Percentiles rank a stretch among this genome's conserved stretches.
Evolutionary conservation across 2,329 filamentous ascomycete species (phyloP).

Genomic region (Epichloe festucae): DNA sequence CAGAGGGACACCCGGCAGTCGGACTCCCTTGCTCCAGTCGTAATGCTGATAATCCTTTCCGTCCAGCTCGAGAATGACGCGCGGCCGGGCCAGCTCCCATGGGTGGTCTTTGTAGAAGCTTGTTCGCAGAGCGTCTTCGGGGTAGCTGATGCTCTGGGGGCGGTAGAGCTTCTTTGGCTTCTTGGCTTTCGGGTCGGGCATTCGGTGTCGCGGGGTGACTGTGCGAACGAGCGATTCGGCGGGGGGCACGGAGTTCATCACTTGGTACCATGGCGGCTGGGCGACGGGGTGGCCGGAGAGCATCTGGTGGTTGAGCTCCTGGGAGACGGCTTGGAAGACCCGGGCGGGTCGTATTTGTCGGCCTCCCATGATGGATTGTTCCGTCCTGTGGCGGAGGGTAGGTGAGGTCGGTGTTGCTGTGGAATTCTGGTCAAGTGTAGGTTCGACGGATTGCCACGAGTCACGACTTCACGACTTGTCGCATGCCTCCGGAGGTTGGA

Average conservation of each 20-base stretch:
- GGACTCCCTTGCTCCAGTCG: slow-evolving; percentile 66
- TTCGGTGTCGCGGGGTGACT: slow-evolving; percentile 33
- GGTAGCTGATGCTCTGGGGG: slow-evolving; percentile 64
- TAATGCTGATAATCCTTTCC: slow-evolving; percentile 65
- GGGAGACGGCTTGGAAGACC: slow-evolving; percentile 32
- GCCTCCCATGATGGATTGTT: slow-evolving; percentile 22
- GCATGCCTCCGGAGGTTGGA: background rate
- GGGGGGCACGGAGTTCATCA: slow-evolving; percentile 44
- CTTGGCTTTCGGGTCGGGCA: slow-evolving; percentile 27
- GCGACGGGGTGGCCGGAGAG: slow-evolving; percentile 20
- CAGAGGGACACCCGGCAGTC: slow-evolving; percentile 62
- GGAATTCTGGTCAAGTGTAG: background rate
- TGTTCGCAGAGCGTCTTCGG: slow-evolving; percentile 68
- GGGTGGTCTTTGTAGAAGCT: slow-evolving; percentile 90
- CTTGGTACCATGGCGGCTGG: slow-evolving; percentile 36
- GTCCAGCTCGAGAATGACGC: slow-evolving; percentile 71
- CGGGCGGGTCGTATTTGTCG: slow-evolving; percentile 33
- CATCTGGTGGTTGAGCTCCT: slow-evolving; percentile 29
- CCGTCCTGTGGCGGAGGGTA: background rate
- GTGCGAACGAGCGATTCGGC: slow-evolving; percentile 44
- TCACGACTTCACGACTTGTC: background rate
- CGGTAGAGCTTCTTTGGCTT: slow-evolving; percentile 64
- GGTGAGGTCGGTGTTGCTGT: background rate
- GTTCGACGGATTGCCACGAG: background rate
- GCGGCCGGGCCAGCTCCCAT: slow-evolving; percentile 87